Conservation (phyloP, 805 yeast species). For the Wickerhamiella parazyma region DNA sequence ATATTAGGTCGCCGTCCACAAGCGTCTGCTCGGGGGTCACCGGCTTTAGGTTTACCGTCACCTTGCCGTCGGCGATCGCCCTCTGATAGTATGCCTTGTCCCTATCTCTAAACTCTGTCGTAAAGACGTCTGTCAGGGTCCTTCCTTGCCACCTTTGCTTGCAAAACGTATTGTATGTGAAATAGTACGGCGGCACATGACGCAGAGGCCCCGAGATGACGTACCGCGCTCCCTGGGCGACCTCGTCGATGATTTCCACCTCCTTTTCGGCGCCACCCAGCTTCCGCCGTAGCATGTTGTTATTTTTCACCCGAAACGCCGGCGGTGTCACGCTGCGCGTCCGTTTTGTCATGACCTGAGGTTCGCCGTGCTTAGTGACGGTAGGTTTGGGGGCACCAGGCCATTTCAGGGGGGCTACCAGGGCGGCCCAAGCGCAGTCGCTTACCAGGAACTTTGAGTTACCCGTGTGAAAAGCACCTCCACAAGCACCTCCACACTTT, state of each 20-base stretch:
- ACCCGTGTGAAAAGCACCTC: no score
- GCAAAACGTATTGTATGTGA: constrained; percentile 82
- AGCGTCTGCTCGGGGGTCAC: constrained; percentile 55
- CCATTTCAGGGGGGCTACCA: no score
- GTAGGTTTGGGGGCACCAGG: no score
- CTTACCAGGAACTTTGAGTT: no score
- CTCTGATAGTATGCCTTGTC: constrained; percentile 47
- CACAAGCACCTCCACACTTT: no score
- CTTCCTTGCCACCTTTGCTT: constrained; percentile 84
- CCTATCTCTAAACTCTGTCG: constrained; percentile 72
- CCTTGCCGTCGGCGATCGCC: constrained; percentile 65
- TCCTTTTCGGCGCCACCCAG: constrained; percentile 20
- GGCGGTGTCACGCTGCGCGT: constrained; percentile 8
- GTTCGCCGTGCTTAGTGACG: no score
- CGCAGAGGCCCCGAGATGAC: constrained; percentile 37
- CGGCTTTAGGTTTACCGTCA: constrained; percentile 50
- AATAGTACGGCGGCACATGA: constrained; percentile 71
- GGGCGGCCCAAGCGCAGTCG: no score
- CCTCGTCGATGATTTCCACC: constrained; percentile 17
- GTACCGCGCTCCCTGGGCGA: constrained; percentile 23
- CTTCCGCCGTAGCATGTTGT: constrained; percentile 17
- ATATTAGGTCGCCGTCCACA: constrained; percentile 68
- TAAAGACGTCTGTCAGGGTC: constrained; percentile 66
- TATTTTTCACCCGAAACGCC: constrained; percentile 16
- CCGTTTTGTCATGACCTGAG: constrained; percentile 4